A percentile compares a stretch with the other conserved stretches of the same genome.
These are phyloP conservation scores for Lachnum nothofagi DNA, from an alignment of 2,329 filamentous ascomycete genomes.

Conservation along the genomic window DNA sequence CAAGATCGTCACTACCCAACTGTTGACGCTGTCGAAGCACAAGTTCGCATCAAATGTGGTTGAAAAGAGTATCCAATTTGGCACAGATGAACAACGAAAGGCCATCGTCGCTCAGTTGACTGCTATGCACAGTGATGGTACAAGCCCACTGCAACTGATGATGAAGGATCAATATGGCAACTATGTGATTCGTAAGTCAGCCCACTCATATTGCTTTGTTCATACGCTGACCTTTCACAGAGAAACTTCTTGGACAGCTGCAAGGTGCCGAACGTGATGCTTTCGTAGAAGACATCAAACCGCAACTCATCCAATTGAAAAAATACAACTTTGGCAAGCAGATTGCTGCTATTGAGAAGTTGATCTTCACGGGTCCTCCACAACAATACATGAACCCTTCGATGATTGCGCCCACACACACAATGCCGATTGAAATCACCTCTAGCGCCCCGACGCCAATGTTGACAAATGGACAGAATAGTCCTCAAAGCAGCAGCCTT, in stretches of 20 bases:
- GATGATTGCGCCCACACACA: constrained; percentile 26
- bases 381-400: constrained; percentile 17
- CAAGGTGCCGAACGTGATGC: constrained; percentile 53
- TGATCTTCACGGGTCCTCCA: constrained; percentile 38
- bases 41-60: constrained; percentile 98
- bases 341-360: constrained; percentile 57
- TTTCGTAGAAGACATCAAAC: constrained; percentile 60
- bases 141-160: constrained; percentile 65
- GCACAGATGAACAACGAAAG: constrained; percentile 62
- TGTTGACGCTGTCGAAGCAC: constrained; percentile 79
- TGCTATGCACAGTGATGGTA: constrained; percentile 56
- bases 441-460: constrained; percentile 59
- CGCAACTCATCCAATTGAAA: constrained; percentile 57
- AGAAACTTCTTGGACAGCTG: constrained; percentile 69
- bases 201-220: neutral
- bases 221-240: constrained; percentile 41
- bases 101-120: constrained; percentile 63
- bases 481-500: constrained; percentile 60
- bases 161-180: constrained; percentile 93
- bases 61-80: constrained; percentile 79
- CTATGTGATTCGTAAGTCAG: constrained; percentile 87
- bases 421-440: constrained; percentile 39
- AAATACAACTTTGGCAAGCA: constrained; percentile 63
- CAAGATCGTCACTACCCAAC: constrained; percentile 62
- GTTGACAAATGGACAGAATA: constrained; percentile 65